Percentiles rank a stretch among this genome's conserved stretches.
These are phyloP conservation scores for Barnettozyma populi DNA, from an alignment of 805 yeast species.

Conservation along the genomic window DNA sequence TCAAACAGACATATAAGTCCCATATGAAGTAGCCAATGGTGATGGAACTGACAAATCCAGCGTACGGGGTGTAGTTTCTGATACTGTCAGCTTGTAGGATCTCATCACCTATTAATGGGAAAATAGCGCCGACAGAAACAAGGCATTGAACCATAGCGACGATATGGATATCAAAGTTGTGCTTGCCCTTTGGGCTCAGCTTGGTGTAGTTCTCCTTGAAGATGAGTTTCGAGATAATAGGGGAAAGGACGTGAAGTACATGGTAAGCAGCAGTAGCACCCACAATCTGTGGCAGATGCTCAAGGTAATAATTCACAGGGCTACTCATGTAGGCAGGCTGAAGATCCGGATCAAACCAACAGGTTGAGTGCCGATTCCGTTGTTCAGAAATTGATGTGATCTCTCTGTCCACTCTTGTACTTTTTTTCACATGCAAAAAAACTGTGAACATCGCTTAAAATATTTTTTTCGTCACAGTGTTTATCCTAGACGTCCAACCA, in stretches of 20 bases:
- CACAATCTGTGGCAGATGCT: constrained; percentile 75
- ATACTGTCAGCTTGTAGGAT: constrained; percentile 45
- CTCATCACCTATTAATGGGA: constrained; percentile 63
- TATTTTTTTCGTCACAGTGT: background rate
- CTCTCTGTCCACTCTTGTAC: background rate
- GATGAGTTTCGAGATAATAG: constrained; percentile 40
- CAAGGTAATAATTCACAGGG: constrained; percentile 26
- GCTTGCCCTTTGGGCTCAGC: constrained; percentile 39
- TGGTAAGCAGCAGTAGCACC: constrained; percentile 58
- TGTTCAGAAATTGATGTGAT: background rate
- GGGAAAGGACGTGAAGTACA: constrained; percentile 46
- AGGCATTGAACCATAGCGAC: constrained; percentile 84
- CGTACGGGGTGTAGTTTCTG: constrained; percentile 68
- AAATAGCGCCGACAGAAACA: constrained; percentile 50
- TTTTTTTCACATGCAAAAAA: constrained; percentile 2
- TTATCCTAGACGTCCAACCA: too few relatives aligned
- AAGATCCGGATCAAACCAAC: background rate
- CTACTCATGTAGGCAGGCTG: background rate
- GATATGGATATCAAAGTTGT: constrained; percentile 86
- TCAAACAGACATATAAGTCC: constrained; percentile 73
- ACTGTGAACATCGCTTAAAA: background rate
- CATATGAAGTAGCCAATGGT: constrained; percentile 87
- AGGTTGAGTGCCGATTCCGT: background rate
- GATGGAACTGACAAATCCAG: constrained; percentile 65
- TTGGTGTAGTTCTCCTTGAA: constrained; percentile 52